These are phyloP conservation scores for Dorcoceras hygrometricum DNA, from an alignment of 257 asterid genomes.

Conservation along the genomic window DNA sequence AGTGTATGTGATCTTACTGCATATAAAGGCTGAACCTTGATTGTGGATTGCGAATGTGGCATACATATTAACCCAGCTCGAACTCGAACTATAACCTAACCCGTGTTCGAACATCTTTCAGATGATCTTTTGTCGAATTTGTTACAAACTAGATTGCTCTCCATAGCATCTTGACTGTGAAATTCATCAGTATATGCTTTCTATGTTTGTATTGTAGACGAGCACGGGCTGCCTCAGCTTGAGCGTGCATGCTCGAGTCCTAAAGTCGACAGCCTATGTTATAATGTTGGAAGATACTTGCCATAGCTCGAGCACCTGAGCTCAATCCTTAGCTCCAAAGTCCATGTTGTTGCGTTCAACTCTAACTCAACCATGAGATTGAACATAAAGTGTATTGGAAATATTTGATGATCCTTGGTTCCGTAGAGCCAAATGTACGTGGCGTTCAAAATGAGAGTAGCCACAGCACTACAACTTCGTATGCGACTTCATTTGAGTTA, in stretches of 20 bases:
- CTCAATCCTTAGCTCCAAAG: background rate
- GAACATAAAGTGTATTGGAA: background rate
- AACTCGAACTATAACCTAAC: background rate
- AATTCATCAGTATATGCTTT: background rate
- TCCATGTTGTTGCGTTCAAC: background rate
- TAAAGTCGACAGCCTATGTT: background rate
- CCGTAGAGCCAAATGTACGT: background rate
- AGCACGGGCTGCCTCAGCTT: background rate
- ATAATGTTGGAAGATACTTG: background rate
- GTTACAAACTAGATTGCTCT: background rate
- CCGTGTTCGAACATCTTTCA: background rate
- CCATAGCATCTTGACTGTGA: background rate
- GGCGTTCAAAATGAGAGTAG: background rate
- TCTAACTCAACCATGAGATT: background rate
- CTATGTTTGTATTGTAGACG: background rate
- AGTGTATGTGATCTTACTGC: background rate
- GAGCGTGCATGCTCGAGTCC: background rate
- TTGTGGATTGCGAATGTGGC: background rate
- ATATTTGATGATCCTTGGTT: background rate
- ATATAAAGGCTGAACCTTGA: background rate
- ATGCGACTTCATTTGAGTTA: background rate
- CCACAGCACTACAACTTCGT: background rate
- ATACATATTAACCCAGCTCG: background rate
- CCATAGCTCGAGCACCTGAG: background rate
- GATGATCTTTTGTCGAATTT: background rate